phyloP scores from a whole-genome alignment of 2,329 filamentous ascomycete genomes.

The Hymenoscyphus fructigenus region DNA sequence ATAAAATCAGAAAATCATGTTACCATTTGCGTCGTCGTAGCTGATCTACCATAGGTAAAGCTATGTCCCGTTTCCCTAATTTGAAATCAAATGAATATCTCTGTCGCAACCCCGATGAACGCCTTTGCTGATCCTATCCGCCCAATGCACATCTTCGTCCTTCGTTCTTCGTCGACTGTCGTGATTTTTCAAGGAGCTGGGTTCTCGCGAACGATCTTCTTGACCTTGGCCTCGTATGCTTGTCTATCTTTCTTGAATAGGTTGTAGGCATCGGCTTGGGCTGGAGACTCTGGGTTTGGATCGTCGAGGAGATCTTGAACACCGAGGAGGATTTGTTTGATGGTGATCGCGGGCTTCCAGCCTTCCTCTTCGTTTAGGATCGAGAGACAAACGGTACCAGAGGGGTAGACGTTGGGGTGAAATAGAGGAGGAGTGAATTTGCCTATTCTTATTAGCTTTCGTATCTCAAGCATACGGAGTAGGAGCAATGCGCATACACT shows the following conservation, averaged over 20 bases:
- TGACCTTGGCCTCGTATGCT: slow-evolving; percentile 88
- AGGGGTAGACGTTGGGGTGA: slow-evolving; percentile 98
- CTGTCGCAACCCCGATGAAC: slow-evolving; percentile 22
- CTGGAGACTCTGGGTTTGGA: slow-evolving; percentile 94
- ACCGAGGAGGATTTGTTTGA: slow-evolving; percentile 94
- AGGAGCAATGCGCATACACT: slow-evolving; percentile 65
- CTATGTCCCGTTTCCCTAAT: not conserved
- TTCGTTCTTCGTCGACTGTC: slow-evolving; percentile 6
- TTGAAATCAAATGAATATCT: slow-evolving; percentile 11
- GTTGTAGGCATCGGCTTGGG: slow-evolving; percentile 96
- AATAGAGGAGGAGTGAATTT: slow-evolving; percentile 96
- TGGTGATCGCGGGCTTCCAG: slow-evolving; percentile 97
- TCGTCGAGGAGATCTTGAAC: slow-evolving; percentile 96
- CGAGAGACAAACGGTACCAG: slow-evolving; percentile 93
- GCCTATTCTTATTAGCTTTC: slow-evolving; percentile 54
- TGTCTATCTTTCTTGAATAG: slow-evolving; percentile 86
- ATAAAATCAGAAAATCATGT: not conserved
- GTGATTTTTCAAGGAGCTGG: slow-evolving; percentile 60
- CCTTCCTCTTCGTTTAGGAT: slow-evolving; percentile 98
- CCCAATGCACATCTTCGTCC: slow-evolving; percentile 12
- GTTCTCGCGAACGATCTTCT: slow-evolving; percentile 85
- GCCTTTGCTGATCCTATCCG: slow-evolving; percentile 23
- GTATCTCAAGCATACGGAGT: slow-evolving; percentile 16
- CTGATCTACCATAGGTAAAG: slow-evolving; percentile 6
- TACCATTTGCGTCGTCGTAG: slow-evolving; percentile 9